phyloP scores from a whole-genome alignment of 768 basidiomycete genomes.

The Leccinum sublutescens region DNA sequence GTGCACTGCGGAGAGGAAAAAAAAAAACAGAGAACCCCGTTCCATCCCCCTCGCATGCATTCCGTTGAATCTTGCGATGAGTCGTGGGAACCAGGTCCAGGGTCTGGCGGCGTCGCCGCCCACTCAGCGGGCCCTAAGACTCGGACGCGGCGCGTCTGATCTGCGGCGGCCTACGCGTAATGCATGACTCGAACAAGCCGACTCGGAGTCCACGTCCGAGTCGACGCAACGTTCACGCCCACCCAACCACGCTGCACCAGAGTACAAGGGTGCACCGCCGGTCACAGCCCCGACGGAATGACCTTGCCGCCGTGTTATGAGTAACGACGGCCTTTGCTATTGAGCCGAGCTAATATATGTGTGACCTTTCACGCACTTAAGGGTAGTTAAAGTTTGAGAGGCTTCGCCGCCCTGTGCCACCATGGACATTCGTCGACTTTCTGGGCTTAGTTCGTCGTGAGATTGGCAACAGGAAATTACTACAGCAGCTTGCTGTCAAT shows the following conservation, averaged over 20 bases:
- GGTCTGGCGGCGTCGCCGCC: background rate
- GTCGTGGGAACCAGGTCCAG: background rate
- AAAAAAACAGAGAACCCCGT: background rate
- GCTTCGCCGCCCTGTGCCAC: background rate
- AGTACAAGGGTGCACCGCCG: slow-evolving; percentile 13
- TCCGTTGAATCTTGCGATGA: background rate
- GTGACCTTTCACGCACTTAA: background rate
- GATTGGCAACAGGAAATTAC: background rate
- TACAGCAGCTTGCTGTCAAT: slow-evolving; percentile 5
- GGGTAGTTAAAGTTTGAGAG: background rate
- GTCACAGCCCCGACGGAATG: slow-evolving; percentile 16
- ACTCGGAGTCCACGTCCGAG: background rate
- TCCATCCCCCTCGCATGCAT: background rate
- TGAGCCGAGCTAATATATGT: background rate
- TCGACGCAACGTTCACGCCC: too few relatives aligned
- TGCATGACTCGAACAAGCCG: background rate
- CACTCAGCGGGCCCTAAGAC: too few relatives aligned
- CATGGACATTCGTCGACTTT: background rate
- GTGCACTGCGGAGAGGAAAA: slow-evolving; percentile 18
- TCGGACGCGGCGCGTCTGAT: background rate
- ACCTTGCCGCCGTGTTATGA: background rate
- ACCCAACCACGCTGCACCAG: background rate
- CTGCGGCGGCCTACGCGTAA: background rate
- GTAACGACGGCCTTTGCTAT: background rate
- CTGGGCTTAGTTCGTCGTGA: background rate